Evolutionary conservation across 768 basidiomycete genomes (phyloP).

Genomic region (Chalciporus sphaerocephalus): DNA sequence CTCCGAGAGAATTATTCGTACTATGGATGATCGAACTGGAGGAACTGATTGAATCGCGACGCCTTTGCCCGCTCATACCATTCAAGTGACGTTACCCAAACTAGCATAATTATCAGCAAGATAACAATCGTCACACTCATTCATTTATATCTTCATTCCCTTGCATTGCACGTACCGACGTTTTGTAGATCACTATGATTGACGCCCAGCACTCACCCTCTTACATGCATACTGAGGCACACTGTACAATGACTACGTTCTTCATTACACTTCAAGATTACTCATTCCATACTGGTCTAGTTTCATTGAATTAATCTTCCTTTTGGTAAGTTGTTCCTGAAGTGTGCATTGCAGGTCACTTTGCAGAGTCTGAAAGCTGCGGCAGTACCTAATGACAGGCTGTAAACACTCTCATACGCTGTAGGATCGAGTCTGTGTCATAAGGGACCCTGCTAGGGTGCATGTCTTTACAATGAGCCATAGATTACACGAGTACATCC

Average conservation of each 20-base stretch:
- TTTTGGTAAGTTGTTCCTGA: too few species aligned
- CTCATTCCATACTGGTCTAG: too few species aligned
- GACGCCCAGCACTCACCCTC: neutral
- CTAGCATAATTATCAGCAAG: neutral
- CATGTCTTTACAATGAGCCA: neutral
- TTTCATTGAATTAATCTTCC: too few species aligned
- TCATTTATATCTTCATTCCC: neutral
- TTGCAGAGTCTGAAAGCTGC: too few species aligned
- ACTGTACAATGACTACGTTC: slow-evolving; percentile 13
- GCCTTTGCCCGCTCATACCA: neutral
- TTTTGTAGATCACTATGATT: slow-evolving; percentile 3
- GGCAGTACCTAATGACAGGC: too few species aligned
- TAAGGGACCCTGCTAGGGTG: too few species aligned
- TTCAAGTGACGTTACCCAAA: too few species aligned
- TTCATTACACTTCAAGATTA: too few species aligned
- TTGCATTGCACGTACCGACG: slow-evolving; percentile 7
- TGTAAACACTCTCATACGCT: too few species aligned
- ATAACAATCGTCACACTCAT: neutral
- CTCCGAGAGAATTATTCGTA: slow-evolving; percentile 35
- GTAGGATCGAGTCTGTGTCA: too few species aligned
- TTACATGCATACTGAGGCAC: neutral
- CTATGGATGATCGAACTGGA: slow-evolving; percentile 13
- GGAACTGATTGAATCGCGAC: neutral
- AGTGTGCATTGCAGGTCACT: too few species aligned
- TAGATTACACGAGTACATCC: neutral